Conservation (phyloP, 78 protist species). For the Isochrysis galbana region DNA sequence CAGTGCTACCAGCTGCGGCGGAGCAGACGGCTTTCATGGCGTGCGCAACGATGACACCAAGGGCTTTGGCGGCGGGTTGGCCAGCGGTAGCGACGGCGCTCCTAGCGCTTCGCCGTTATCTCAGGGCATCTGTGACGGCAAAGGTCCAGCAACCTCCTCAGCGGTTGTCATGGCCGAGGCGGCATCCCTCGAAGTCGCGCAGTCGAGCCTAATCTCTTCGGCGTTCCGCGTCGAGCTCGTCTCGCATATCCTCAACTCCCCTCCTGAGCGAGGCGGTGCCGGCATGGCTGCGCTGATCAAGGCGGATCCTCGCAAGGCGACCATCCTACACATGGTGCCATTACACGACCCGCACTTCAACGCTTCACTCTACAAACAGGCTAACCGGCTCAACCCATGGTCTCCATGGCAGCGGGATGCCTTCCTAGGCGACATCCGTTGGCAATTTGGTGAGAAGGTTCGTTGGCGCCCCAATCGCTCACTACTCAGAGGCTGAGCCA, state of each 20-base stretch:
- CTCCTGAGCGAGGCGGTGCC: neutral
- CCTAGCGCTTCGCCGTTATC: too few relatives aligned
- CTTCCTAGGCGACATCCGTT: neutral
- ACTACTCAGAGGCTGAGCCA: neutral
- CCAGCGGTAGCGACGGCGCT: too few relatives aligned
- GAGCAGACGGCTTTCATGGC: too few relatives aligned
- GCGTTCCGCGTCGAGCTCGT: neutral
- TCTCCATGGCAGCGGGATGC: neutral
- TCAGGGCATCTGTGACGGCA: too few relatives aligned
- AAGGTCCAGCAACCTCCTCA: neutral
- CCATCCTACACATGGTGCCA: neutral
- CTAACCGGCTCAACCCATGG: neutral
- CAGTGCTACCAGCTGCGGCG: too few relatives aligned
- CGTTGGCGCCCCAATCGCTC: neutral
- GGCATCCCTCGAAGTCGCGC: neutral
- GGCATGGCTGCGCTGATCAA: neutral
- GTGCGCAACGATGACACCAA: too few relatives aligned
- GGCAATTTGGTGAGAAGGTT: neutral
- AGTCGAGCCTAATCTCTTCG: neutral
- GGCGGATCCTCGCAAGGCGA: neutral
- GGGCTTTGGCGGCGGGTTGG: too few relatives aligned
- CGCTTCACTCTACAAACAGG: neutral
- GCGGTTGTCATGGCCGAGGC: neutral
- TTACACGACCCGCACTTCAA: neutral
- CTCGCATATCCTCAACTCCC: neutral